phyloP scores from a whole-genome alignment of 176 grass and related monocot genomes.

The Stipa capillata region DNA sequence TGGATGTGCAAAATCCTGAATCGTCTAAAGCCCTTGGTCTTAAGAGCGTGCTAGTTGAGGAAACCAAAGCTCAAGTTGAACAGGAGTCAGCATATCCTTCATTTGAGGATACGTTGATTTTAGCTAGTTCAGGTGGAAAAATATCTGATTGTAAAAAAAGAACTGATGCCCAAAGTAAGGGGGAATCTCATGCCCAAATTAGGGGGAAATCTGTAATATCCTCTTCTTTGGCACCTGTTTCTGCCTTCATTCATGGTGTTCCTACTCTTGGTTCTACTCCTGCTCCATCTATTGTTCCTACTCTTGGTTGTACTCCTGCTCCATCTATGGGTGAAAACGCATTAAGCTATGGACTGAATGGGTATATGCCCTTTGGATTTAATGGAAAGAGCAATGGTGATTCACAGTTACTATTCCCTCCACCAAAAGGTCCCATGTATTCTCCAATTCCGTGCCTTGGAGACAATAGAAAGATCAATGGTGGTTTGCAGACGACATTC shows the following conservation, averaged over 20 bases:
- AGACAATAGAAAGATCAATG: background rate
- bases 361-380: background rate
- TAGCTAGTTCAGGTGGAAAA: constrained; percentile 12
- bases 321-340: no score
- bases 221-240: background rate
- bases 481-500: background rate
- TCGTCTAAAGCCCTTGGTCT: constrained; percentile 17
- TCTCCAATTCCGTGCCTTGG: no score
- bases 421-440: no score
- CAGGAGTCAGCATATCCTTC: background rate
- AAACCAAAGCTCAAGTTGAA: constrained; percentile 6
- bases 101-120: background rate
- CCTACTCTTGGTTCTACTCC: background rate
- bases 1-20: background rate
- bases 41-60: constrained; percentile 21
- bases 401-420: no score
- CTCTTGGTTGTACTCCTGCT: no score
- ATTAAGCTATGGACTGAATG: background rate
- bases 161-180: constrained; percentile 10
- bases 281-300: no score
- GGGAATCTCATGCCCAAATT: constrained; percentile 1
- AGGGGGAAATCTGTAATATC: constrained; percentile 33
- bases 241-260: background rate
- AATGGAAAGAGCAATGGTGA: no score
- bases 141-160: constrained; percentile 16